Evolutionary conservation across 169 alveolate species (phyloP), one percentile per base, ranked within the genome.

Genomic region (Eimeria necatrix): DNA sequence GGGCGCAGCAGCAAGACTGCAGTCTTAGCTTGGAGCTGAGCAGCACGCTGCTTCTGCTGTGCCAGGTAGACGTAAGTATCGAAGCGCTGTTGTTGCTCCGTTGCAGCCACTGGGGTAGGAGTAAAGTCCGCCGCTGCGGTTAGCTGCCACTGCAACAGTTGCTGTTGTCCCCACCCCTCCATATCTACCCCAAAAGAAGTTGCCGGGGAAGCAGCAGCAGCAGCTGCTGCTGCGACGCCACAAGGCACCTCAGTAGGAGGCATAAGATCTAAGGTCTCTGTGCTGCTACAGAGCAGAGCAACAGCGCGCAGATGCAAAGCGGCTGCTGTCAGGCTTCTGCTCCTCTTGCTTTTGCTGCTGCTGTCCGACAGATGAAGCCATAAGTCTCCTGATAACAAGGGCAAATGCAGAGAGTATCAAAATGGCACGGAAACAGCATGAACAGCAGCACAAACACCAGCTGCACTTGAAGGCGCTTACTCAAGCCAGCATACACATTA

Each of bases 121-220:
- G 52, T 41, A 22, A 73, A 73, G 83, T 73, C 51, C 20, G 83
- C 83, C 51, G 83, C 83, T 4, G 48, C 83, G 20, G 52, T 8
- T n/a, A 73, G 83, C 83, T 73, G 83, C 83, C 83, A 73, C 20
- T 73, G 83, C 48, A 73, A 48, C 83, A 73, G 83, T 6, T n/a
- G 83, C 51, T 73, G 52, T 16, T 73, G 56, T 8, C 83, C 83
- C 83, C 83, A 73, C 52, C 46, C 51, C 83, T 73, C 52, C 56
- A 73, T 22, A 73, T 26, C 83, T 48, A 10, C 52, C 83, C 83
- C 83, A 41, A 73, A 73, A 24, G 51, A 18, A 48, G 83, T 9
- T 73, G 83, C 56, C 20, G 52, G n/a, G 24, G 83, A 9, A 41
- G 83, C 56, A 73, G 83, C 83, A 26, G 83, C 83, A 5, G 83